A percentile compares a stretch with the other conserved stretches of the same genome.
Conservation (phyloP, 768 basidiomycete species). For the Tylopilus vinaceipallidus region DNA sequence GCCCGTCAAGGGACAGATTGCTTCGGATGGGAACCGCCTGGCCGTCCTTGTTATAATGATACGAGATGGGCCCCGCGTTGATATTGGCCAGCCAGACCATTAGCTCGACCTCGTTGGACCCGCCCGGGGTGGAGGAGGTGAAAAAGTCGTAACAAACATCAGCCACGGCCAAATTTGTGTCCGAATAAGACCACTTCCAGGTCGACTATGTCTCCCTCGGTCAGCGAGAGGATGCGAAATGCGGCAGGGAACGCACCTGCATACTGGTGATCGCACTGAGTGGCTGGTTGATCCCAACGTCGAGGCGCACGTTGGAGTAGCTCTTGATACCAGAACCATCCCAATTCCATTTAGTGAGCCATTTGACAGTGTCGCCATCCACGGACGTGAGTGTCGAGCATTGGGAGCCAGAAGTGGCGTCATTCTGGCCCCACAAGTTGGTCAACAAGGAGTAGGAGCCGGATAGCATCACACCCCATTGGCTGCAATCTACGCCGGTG, state of each 20-base stretch:
- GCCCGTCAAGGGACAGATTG: slow-evolving; percentile 45
- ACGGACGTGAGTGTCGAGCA: slow-evolving; percentile 47
- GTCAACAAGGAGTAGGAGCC: slow-evolving; percentile 49
- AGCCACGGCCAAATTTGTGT: slow-evolving; percentile 42
- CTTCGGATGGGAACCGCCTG: slow-evolving; percentile 42
- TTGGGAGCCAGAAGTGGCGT: slow-evolving; percentile 47
- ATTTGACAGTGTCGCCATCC: slow-evolving; percentile 41
- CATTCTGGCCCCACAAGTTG: slow-evolving; percentile 44
- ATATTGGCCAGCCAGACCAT: slow-evolving; percentile 68
- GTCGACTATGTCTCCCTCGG: slow-evolving; percentile 35
- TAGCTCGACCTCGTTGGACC: slow-evolving; percentile 44
- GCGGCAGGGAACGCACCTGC: slow-evolving; percentile 38
- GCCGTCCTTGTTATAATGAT: slow-evolving; percentile 44
- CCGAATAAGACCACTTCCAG: slow-evolving; percentile 56
- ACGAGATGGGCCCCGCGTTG: slow-evolving; percentile 58
- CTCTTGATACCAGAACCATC: slow-evolving; percentile 56
- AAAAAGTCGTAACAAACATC: slow-evolving; percentile 66
- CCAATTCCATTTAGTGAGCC: slow-evolving; percentile 58
- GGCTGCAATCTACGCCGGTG: slow-evolving; percentile 33
- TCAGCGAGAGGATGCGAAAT: not conserved
- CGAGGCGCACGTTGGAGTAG: slow-evolving; percentile 55
- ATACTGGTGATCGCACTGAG: slow-evolving; percentile 54
- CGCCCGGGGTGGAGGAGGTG: slow-evolving; percentile 50
- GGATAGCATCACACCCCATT: slow-evolving; percentile 49
- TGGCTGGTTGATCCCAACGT: slow-evolving; percentile 49